Evolutionary conservation across 306 rosid species (phyloP).

Genomic region (Pyrus bretschneideri): DNA sequence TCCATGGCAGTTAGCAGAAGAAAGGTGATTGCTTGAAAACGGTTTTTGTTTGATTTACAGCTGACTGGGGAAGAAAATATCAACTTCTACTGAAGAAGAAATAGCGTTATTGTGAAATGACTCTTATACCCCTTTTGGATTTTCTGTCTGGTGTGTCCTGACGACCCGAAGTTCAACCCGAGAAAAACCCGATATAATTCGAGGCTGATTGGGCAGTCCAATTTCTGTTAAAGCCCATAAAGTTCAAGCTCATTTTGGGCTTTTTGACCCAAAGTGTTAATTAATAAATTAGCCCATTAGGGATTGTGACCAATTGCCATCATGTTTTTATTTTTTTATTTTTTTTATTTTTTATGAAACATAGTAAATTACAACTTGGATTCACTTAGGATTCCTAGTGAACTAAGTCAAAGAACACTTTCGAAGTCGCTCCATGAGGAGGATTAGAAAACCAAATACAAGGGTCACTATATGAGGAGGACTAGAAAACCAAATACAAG

Average conservation of each 20-base stretch:
- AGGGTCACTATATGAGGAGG: too few relatives aligned
- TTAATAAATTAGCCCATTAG: neutral
- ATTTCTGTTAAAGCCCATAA: neutral
- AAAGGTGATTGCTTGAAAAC: neutral
- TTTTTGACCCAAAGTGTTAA: neutral
- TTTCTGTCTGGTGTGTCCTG: neutral
- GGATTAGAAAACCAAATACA: too few relatives aligned
- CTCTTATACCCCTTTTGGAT: neutral
- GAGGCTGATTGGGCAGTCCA: neutral
- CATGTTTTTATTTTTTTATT: too few relatives aligned
- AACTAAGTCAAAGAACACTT: too few relatives aligned
- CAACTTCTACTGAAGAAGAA: neutral
- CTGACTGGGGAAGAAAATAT: neutral
- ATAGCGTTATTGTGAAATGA: neutral
- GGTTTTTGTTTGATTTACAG: neutral
- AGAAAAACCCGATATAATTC: neutral
- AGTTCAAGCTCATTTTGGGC: neutral
- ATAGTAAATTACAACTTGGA: too few relatives aligned
- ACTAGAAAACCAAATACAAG: too few relatives aligned
- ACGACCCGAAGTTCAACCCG: neutral
- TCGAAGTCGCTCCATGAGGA: too few relatives aligned
- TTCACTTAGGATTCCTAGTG: too few relatives aligned
- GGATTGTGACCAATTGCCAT: too few relatives aligned
- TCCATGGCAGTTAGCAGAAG: slow-evolving; percentile 31
- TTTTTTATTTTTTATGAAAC: too few relatives aligned